Conservation (phyloP, 192 early-diverging fungal species). For the Spinellus fusiger region DNA sequence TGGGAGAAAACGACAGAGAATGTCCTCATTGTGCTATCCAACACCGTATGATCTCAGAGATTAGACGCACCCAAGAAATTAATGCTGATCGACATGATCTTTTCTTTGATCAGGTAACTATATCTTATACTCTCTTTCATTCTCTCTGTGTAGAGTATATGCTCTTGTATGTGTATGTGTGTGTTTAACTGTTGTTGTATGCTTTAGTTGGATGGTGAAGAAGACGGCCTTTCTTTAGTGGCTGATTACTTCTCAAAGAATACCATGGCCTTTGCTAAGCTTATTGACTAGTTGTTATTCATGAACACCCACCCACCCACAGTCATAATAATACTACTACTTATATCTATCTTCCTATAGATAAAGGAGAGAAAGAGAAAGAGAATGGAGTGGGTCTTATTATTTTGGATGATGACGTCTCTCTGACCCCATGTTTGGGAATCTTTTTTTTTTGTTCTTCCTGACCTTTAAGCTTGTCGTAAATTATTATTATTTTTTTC, state of each 20-base stretch:
- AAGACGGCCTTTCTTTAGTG: constrained; percentile 84
- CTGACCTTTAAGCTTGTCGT: neutral
- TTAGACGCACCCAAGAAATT: constrained; percentile 70
- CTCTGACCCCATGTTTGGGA: neutral
- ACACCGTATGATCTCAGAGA: constrained; percentile 76
- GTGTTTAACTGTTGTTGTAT: neutral
- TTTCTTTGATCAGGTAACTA: constrained; percentile 67
- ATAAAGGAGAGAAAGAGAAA: neutral
- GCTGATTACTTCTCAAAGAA: constrained; percentile 91
- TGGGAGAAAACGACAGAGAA: constrained; percentile 49
- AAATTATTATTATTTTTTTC: neutral
- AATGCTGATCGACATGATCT: constrained; percentile 72
- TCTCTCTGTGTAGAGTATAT: too few species aligned
- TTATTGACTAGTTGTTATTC: constrained; percentile 50
- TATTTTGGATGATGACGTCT: neutral
- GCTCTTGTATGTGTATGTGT: neutral
- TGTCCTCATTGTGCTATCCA: constrained; percentile 83
- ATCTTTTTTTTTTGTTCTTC: neutral
- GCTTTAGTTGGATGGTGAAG: constrained; percentile 61
- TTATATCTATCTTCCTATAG: too few species aligned
- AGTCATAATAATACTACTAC: too few species aligned
- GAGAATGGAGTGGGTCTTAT: neutral
- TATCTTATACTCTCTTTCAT: neutral
- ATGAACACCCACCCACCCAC: too few species aligned
- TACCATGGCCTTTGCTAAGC: constrained; percentile 60